Conservation (phyloP, 805 yeast species). For the Wickerhamiella siamensis region DNA sequence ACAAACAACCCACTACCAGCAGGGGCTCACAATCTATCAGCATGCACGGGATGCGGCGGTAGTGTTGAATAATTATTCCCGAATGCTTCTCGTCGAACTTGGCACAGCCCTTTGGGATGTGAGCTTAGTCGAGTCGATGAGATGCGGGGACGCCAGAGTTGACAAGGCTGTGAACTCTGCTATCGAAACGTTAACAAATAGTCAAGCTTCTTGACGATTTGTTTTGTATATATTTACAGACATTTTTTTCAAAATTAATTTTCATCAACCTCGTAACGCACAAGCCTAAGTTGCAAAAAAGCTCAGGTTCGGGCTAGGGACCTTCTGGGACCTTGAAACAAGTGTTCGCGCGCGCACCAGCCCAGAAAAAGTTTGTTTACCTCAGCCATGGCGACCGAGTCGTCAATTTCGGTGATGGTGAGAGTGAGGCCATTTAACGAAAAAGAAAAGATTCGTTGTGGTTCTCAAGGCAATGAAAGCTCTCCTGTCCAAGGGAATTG, state of each 20-base stretch:
- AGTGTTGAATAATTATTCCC: not conserved
- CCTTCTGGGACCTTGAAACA: too few species aligned
- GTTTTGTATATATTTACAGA: too few species aligned
- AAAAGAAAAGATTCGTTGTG: constrained; percentile 33
- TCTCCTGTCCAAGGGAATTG: constrained; percentile 18
- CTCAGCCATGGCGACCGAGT: not conserved
- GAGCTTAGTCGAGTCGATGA: not conserved
- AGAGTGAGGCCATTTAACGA: constrained; percentile 71
- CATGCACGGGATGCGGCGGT: not conserved
- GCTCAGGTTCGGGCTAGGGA: too few species aligned
- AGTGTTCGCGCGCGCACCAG: too few species aligned
- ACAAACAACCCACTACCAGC: not conserved
- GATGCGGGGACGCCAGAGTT: not conserved
- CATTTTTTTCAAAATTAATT: too few species aligned
- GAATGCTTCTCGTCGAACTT: not conserved
- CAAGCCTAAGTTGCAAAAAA: too few species aligned
- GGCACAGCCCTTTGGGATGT: not conserved
- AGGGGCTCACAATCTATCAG: not conserved
- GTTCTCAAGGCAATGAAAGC: constrained; percentile 28
- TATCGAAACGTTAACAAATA: not conserved
- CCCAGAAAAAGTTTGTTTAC: not conserved
- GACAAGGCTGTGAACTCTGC: not conserved
- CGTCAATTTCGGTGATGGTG: constrained; percentile 21
- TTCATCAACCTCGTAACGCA: too few species aligned
- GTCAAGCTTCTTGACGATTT: not conserved